phyloP scores from a whole-genome alignment of 768 basidiomycete genomes.

The Hirschioporus abietinus region DNA sequence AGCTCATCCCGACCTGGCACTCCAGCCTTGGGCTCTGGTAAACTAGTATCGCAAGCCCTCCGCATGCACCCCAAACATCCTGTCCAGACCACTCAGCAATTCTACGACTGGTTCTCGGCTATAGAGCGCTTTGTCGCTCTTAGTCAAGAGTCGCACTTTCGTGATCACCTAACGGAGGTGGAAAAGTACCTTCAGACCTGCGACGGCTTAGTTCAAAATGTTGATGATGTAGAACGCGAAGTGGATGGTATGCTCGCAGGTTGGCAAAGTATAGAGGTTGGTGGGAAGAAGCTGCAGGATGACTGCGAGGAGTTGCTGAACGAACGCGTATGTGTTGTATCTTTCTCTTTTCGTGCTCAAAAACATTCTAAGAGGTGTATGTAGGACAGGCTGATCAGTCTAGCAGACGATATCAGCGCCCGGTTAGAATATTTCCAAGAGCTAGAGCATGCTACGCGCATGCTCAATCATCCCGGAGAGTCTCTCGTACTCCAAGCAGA shows the following conservation, averaged over 20 bases:
- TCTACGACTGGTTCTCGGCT: conserved; percentile 93
- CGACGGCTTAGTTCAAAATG: conserved; percentile 62
- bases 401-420: conserved; percentile 77
- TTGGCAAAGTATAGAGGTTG: conserved; percentile 86
- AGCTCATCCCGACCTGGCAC: conserved; percentile 1
- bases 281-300: conserved; percentile 85
- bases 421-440: conserved; percentile 92
- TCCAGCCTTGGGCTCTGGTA: conserved; percentile 18
- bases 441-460: conserved; percentile 85
- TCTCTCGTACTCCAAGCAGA: conserved; percentile 85
- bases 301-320: conserved; percentile 87
- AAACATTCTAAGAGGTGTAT: conserved; percentile 5
- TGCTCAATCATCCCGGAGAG: conserved; percentile 93
- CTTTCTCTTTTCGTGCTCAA: background rate
- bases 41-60: conserved; percentile 17
- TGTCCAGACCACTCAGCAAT: conserved; percentile 89
- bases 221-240: conserved; percentile 68
- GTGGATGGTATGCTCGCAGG: conserved; percentile 79
- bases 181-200: conserved; percentile 74
- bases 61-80: conserved; percentile 70
- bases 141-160: conserved; percentile 90
- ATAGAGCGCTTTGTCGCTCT: conserved; percentile 89
- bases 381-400: conserved; percentile 70
- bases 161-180: conserved; percentile 75
- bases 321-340: conserved; percentile 62